A percentile compares a stretch with the other conserved stretches of the same genome.
These are phyloP conservation scores for Clonostachys rhizophaga DNA, from an alignment of 2,329 filamentous ascomycete species.

Conservation along the genomic window DNA sequence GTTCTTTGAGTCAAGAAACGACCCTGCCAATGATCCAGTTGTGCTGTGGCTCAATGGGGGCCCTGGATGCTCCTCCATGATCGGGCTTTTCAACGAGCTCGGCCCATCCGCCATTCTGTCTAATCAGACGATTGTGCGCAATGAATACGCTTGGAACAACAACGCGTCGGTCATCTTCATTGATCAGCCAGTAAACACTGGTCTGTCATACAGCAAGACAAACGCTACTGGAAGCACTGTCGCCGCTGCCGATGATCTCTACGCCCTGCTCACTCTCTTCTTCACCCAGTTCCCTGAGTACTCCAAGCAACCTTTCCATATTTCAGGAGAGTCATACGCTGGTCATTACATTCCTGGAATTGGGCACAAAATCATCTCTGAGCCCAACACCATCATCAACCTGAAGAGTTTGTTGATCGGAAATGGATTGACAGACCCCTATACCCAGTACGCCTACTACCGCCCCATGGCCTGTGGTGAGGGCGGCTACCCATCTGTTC, in stretches of 20 bases:
- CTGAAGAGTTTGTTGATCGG: constrained; percentile 92
- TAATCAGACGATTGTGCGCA: constrained; percentile 77
- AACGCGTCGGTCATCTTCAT: constrained; percentile 99
- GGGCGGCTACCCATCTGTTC: constrained; percentile 86
- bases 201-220: constrained; percentile 96
- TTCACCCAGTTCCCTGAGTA: constrained; percentile 99
- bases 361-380: constrained; percentile 71
- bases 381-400: constrained; percentile 97
- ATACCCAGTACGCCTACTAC: constrained; percentile 93
- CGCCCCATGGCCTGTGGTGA: constrained; percentile 96
- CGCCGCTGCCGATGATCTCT: constrained; percentile 87
- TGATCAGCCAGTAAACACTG: constrained; percentile 97
- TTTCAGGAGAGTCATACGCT: constrained; percentile 91
- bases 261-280: constrained; percentile 94
- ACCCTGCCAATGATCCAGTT: constrained; percentile 93
- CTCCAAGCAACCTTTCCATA: constrained; percentile 92
- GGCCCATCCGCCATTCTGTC: constrained; percentile 85
- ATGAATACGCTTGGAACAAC: constrained; percentile 90
- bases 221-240: constrained; percentile 47
- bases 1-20: constrained; percentile 99
- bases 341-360: constrained; percentile 96
- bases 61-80: constrained; percentile 93
- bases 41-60: constrained; percentile 94
- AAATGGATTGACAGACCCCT: constrained; percentile 90
- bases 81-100: constrained; percentile 95